Evolutionary conservation across 305 asterid genomes (phyloP), one percentile per base, ranked within the genome.

Genomic region (Solanum aculeatissimum): DNA sequence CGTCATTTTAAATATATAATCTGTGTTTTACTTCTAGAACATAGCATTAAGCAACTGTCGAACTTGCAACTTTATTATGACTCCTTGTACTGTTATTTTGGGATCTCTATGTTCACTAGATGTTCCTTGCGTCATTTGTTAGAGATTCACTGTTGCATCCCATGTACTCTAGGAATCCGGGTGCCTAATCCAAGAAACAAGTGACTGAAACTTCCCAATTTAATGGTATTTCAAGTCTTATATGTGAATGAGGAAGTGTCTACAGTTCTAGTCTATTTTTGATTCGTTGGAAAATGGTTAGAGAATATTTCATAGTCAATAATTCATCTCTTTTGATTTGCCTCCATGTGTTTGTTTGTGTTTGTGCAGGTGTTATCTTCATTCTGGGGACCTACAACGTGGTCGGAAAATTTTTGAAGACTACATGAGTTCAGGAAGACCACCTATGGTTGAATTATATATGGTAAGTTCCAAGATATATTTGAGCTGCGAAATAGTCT

Each of bases 321-420:
- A 49, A 16, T 77, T 77, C 29, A 27, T 77, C 12, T 77, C 82
- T 77, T 25, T 74, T 32, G 29, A 51, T 77, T 51, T 2, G 45
- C 27, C 45, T 27, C 47, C 45, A 27, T 51, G 82, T 75, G 62
- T 45, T 45, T 45, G 57, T 45, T 9, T 72, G 80, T 72, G 81
- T 32, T 77, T 87, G 23, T 88, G 85, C 90, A 97, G 99, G 92
- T 94, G 98, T 89, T 92, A 90, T 91, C 94, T 94, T 85, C 89
- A 90, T 91, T 86, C 92, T 83, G 98, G 96, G 51, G 89, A 94
- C 84, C 63, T 94, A 68, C 98, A 95, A 82, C 96, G 94, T 57
- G 98, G 96, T 84, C 86, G 83, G 71, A 92, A 89, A 83, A 15
- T 89, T 32, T 95, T 93, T 87, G 95, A 97, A 49, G 98, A 94